Conservation (phyloP, 208 protist species). For the Leishmania tarentolae region DNA sequence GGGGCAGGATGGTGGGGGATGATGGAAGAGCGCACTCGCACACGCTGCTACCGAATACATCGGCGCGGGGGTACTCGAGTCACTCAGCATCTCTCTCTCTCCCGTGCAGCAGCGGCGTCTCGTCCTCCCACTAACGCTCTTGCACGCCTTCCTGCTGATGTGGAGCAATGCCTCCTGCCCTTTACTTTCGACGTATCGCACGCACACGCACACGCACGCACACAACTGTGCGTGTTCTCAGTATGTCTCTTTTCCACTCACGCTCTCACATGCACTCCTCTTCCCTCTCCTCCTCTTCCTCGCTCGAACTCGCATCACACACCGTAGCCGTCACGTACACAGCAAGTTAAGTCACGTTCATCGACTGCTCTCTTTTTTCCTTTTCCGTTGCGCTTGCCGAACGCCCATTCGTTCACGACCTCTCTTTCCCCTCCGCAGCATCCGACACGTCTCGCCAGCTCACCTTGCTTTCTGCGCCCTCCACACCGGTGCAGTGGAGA, state of each 20-base stretch:
- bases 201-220: neutral
- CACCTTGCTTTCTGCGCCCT: neutral
- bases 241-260: too few relatives aligned
- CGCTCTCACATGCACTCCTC: neutral
- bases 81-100: neutral
- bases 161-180: neutral
- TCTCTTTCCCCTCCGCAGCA: neutral
- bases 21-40: neutral
- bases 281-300: neutral
- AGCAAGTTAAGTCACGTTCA: neutral
- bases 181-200: constrained; percentile 2
- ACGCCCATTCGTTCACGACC: neutral
- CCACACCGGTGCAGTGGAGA: neutral
- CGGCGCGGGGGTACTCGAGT: neutral
- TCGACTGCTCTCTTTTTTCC: constrained; percentile 15
- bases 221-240: neutral
- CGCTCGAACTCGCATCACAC: neutral
- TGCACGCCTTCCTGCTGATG: neutral
- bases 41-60: neutral
- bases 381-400: constrained; percentile 7
- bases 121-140: constrained; percentile 7
- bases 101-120: neutral
- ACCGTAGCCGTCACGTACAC: neutral
- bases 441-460: neutral
- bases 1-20: neutral